Percentiles rank a stretch among this genome's conserved stretches.
phyloP scores from a whole-genome alignment of 305 asterid species.

The Fraxinus sp. region DNA sequence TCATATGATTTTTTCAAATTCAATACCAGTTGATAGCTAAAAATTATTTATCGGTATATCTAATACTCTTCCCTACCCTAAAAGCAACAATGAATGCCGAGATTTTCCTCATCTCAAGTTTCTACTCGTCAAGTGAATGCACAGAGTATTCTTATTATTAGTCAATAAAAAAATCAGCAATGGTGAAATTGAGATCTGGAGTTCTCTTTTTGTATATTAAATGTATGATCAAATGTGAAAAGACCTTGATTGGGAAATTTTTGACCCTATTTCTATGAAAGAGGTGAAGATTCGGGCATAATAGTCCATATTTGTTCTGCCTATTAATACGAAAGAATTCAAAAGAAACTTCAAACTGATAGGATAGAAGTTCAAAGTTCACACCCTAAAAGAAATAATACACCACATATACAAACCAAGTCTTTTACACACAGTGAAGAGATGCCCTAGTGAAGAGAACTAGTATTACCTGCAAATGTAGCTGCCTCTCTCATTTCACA shows the following conservation, averaged over 20 bases:
- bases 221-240: neutral
- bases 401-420: neutral
- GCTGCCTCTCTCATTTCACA: slow-evolving; percentile 22
- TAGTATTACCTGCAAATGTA: slow-evolving; percentile 33
- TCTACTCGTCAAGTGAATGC: neutral
- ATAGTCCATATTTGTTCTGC: neutral
- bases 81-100: neutral
- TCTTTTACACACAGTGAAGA: neutral
- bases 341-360: neutral
- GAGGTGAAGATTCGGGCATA: neutral
- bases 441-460: slow-evolving; percentile 22
- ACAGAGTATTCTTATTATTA: neutral
- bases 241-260: neutral
- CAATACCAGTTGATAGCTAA: neutral
- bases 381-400: neutral
- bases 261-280: neutral
- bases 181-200: neutral
- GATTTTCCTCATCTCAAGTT: neutral
- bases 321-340: neutral
- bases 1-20: neutral
- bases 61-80: neutral
- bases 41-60: too few relatives aligned
- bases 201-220: too few relatives aligned
- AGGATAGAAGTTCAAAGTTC: neutral
- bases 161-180: neutral